Base-by-base conservation (phyloP, 192 early-diverging fungal species). In the Backusella parvicylindrica region DNA sequence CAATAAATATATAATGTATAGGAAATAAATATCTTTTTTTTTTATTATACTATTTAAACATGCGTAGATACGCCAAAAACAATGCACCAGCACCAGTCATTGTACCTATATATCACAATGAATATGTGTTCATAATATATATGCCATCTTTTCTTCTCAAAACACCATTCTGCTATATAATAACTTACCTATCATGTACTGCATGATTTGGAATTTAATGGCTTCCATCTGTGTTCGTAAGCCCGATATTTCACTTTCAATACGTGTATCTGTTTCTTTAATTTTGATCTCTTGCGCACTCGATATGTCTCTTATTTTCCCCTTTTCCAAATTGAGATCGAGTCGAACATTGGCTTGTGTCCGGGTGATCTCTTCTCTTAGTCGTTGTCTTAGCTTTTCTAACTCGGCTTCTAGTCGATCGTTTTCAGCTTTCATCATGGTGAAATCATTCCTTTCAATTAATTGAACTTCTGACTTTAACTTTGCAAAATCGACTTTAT, bases 401-500 rank as follows among this genome's bases (percentile, higher is more conserved):
- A 96, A 87, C 70, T 98, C 95, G 11, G 85, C 85, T 71, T 90
- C 86, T 31, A 96, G 81, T 3, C 95, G 86, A 67, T 90, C 90
- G 37, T 93, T 93, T 71, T 98, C 95, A 40, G 94, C 81, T 74
- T 92, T 90, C 79, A 96, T 89, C 69, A 94, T 81, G 2, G 89
- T 84, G 70, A 93, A 95, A 41, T 98, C 96, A 63, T 93, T 96
- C 81, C 94, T 94, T 75, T 95, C 95, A 47, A 98, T 79, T 83
- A 96, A 86, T 64, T 92, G 91, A 9, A 98, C 86, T 80, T 96
- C 96, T 5, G 90, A 90, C 68, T 93, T 91, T 18, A 98, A 86
- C 28, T 93, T 93, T n/a, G 93, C 91, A 64, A 98, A 95, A 78
- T 96, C 95, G 12, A 95, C 94, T 80, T 91, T 94, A 74, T 92